Base-by-base conservation (phyloP, 768 basidiomycete genomes). In the Lactifluus rugatus region DNA sequence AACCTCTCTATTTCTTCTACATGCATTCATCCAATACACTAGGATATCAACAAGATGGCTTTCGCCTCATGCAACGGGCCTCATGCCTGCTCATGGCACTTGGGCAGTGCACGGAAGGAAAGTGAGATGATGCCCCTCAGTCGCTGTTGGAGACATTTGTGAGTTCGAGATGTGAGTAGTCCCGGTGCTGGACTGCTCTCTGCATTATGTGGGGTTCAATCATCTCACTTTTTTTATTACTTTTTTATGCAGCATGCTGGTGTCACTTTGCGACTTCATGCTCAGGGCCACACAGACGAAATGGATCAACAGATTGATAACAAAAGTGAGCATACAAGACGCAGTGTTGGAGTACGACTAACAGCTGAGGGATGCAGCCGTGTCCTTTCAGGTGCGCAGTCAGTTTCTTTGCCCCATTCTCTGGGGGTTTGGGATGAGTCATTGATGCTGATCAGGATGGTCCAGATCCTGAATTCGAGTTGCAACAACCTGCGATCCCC, bases 31-130 rank as follows among this genome's bases (percentile, higher is more conserved):
- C 51, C 36, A 2, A 13, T 28, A n/a, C 14, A 13, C 21, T 5
- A 65, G 64, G 62, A 57, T 14, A 44, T 65, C 47, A 64, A 44
- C 50, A 59, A 19, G 65, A 59, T 7, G 64, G 65, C 42, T 6
- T 47, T 10, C 60, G 46, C 11, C 57, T 65, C 5, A 60, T 63
- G 5, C 57, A 62, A 13, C 45, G 65, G 16, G 56, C 63, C 1
- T 56, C 63, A 16, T 57, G 56, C n/a, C 39, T 64, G 21, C 61
- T 65, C 16, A 26, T 41, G 26, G 56, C 54, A 17, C 23, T 65
- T 0, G 63, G 57, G n/a, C 48, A n/a, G 26, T 63, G 58, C 21
- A 65, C 64, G 65, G 64, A 65, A 28, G 65, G 65, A 34, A 65
- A 59, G 52, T 65, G 65, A 63, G 65, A 62, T 17, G 53, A 58